Evolutionary conservation across 1,284 basidiomycete species (phyloP).

Genomic region (Fomitopsis pinicola): DNA sequence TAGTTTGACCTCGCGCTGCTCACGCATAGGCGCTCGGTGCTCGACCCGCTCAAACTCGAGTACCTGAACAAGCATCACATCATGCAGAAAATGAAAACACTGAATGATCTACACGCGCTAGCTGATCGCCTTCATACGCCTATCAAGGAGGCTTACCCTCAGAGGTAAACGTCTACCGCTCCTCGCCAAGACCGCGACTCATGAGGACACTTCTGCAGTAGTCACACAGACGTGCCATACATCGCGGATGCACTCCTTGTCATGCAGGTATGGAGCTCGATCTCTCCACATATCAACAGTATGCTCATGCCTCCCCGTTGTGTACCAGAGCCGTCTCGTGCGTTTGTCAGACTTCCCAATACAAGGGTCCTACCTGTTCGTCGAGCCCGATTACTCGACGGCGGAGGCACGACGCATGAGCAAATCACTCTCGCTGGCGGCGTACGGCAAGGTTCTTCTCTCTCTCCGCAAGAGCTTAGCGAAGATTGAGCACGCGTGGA

Average conservation of each 20-base stretch:
- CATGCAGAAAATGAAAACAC: constrained; percentile 40
- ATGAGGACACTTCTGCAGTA: constrained; percentile 27
- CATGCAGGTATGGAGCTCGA: constrained; percentile 40
- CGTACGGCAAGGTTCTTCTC: constrained; percentile 18
- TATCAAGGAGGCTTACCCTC: constrained; percentile 45
- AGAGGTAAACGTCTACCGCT: constrained; percentile 28
- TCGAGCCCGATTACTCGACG: constrained; percentile 54
- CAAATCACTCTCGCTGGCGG: constrained; percentile 29
- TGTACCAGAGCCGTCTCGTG: constrained; percentile 58
- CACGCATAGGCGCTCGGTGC: constrained; percentile 71
- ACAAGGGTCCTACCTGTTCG: constrained; percentile 74
- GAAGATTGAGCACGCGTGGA: neutral
- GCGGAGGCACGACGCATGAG: constrained; percentile 55
- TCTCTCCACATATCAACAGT: too few relatives aligned
- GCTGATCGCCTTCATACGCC: constrained; percentile 44
- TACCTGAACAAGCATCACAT: constrained; percentile 80
- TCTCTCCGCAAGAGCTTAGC: constrained; percentile 12
- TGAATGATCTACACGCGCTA: constrained; percentile 40
- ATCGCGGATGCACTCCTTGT: constrained; percentile 53
- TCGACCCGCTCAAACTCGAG: constrained; percentile 69
- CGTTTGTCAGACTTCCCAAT: constrained; percentile 65
- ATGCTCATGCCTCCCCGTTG: neutral
- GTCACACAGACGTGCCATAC: constrained; percentile 46
- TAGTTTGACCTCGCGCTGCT: constrained; percentile 70
- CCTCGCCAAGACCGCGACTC: neutral